Conservation (phyloP, 352 stramenopile genomes). For the Pythium dissimile region DNA sequence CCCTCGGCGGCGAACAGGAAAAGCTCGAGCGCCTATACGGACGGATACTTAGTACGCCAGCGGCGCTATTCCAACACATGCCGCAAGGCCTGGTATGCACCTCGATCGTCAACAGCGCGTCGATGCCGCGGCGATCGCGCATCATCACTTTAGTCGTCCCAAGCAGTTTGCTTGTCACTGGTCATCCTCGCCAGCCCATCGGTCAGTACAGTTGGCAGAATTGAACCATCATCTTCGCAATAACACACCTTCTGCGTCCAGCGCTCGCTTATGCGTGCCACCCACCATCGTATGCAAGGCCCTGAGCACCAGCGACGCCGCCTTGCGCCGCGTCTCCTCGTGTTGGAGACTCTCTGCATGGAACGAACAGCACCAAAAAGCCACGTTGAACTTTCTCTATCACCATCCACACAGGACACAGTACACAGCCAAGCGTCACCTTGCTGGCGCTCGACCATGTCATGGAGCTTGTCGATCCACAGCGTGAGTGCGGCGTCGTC, state of each 20-base stretch:
- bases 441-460: slow-evolving; percentile 26
- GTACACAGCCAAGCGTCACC: background rate
- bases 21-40: slow-evolving; percentile 29
- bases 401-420: too few relatives aligned
- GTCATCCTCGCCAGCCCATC: background rate
- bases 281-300: slow-evolving; percentile 1
- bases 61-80: background rate
- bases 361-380: background rate
- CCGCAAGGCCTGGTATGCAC: slow-evolving; percentile 11
- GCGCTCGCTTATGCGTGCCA: background rate
- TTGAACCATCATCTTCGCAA: too few relatives aligned
- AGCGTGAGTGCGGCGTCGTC: slow-evolving; percentile 13
- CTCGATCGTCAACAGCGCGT: slow-evolving; percentile 44
- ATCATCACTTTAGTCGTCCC: slow-evolving; percentile 54
- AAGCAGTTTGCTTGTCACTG: slow-evolving; percentile 29
- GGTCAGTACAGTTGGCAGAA: too few relatives aligned
- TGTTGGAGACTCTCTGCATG: slow-evolving; percentile 9
- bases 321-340: slow-evolving; percentile 6
- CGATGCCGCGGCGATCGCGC: slow-evolving; percentile 59
- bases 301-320: background rate
- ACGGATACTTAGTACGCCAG: background rate
- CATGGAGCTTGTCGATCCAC: slow-evolving; percentile 41
- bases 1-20: slow-evolving; percentile 31
- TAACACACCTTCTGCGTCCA: background rate
- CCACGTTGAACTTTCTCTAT: too few relatives aligned